Evolutionary conservation across 2,329 filamentous ascomycete species (phyloP).

Genomic region (Trichoderma lentiforme): DNA sequence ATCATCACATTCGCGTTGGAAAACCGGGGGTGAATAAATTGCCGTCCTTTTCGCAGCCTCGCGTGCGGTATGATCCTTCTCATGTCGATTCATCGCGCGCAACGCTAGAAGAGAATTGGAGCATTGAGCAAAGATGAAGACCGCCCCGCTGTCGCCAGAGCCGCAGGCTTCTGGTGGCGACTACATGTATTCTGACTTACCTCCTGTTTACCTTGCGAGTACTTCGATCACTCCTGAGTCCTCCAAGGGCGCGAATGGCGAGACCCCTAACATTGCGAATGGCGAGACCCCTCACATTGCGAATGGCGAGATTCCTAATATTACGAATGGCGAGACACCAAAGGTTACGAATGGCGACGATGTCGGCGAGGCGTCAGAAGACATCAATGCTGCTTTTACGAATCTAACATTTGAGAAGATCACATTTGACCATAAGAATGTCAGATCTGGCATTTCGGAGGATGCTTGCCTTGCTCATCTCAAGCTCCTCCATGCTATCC

Average conservation of each 20-base stretch:
- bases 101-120: not conserved
- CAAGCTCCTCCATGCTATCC: conserved; percentile 66
- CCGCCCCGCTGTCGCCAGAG: not conserved
- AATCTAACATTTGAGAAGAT: not conserved
- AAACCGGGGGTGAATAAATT: not conserved
- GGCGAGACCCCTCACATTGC: not conserved
- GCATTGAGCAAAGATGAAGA: not conserved
- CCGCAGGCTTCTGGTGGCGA: not conserved
- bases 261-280: not conserved
- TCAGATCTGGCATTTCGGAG: not conserved
- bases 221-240: not conserved
- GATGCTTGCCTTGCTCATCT: conserved; percentile 69
- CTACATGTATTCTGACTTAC: not conserved
- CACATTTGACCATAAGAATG: not conserved
- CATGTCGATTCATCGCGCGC: not conserved
- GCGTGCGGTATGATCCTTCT: not conserved
- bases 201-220: not conserved
- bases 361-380: not conserved
- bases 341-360: not conserved
- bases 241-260: not conserved
- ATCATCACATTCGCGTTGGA: not conserved
- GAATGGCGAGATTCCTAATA: not conserved
- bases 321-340: not conserved
- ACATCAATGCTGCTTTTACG: not conserved
- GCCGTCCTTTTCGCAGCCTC: not conserved